Base-by-base conservation (phyloP, 352 stramenopile species). In the Globisporangium ultimum region DNA sequence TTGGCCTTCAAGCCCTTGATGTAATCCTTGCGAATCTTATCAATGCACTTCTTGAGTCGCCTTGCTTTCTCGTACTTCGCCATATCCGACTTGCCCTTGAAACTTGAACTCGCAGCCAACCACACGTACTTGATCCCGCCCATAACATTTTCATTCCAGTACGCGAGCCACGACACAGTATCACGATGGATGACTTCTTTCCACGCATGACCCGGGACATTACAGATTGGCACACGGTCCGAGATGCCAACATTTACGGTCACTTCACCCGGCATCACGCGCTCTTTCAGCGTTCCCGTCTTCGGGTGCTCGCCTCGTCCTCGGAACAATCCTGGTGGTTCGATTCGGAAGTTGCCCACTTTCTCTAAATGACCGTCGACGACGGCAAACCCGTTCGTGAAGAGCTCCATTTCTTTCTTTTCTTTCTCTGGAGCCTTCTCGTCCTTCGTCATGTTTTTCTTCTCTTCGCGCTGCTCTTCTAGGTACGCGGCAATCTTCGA, bases 1-100 rank as follows among this genome's bases (percentile, higher is more conserved):
- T 97, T 97, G 8, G 82, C 81, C 48, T 80, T 80, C 20, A 98
- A 70, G 0, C 89, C 92, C 53, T 89, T 86, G 53, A 86, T 85
- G 68, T 98, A 98, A 58, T 97, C 81, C 51, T 89, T 87, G 22
- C 93, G 88, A 68, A 98, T 96, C 70, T 96, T 98, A 43, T 94
- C 82, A 66, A 99, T 99, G 68, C 91, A 98, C 12, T 97, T 95
- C 74, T 99, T 99, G 18, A 99, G 77, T 51, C 88, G 80, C 9
- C 97, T 95, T 21, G 98, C 98, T 73, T 99, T 99, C 66, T 99
- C 96, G 72, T 99, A 99, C 73, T 99, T 99, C 55, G 83, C 88
- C 70, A 98, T 80, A 76, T 99, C 98, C 38, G 88, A 96, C 71
- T 99, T 99, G 21, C 97, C 97, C 84, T 99, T 99, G 74, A 99